Evolutionary conservation across 352 stramenopile species (phyloP).

Genomic region (Phytopythium boreale): DNA sequence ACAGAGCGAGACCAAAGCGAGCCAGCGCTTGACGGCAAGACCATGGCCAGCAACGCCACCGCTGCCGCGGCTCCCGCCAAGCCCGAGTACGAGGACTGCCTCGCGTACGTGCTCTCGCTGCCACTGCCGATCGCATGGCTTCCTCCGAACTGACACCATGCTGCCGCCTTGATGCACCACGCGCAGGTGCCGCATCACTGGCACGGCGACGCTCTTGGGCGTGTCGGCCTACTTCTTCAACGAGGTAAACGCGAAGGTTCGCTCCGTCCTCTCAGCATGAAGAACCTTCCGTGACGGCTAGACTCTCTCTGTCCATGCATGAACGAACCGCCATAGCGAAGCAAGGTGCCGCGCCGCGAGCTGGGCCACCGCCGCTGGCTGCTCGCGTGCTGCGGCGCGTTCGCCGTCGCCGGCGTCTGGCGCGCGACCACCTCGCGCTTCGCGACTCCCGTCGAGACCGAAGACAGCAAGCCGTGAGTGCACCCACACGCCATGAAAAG

Average conservation of each 20-base stretch:
- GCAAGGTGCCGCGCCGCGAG: constrained; percentile 38
- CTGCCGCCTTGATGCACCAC: not conserved
- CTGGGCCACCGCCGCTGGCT: constrained; percentile 56
- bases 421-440: constrained; percentile 50
- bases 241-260: constrained; percentile 27
- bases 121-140: not conserved
- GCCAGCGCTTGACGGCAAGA: not conserved
- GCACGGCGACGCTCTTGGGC: constrained; percentile 46
- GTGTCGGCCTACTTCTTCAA: constrained; percentile 56
- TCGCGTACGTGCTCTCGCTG: constrained; percentile 23
- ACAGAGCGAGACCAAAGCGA: not conserved
- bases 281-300: too few species aligned
- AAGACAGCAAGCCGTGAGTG: constrained; percentile 2
- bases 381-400: constrained; percentile 43
- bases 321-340: constrained; percentile 17
- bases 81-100: constrained; percentile 20
- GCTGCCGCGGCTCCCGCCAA: not conserved
- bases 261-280: too few species aligned
- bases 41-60: not conserved
- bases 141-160: not conserved
- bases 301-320: not conserved
- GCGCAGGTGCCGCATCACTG: constrained; percentile 52
- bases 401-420: constrained; percentile 44
- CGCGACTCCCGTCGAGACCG: constrained; percentile 9
- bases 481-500: constrained; percentile 2